phyloP scores from a whole-genome alignment of 495 filamentous ascomycete species.

The Podospora anserina region DNA sequence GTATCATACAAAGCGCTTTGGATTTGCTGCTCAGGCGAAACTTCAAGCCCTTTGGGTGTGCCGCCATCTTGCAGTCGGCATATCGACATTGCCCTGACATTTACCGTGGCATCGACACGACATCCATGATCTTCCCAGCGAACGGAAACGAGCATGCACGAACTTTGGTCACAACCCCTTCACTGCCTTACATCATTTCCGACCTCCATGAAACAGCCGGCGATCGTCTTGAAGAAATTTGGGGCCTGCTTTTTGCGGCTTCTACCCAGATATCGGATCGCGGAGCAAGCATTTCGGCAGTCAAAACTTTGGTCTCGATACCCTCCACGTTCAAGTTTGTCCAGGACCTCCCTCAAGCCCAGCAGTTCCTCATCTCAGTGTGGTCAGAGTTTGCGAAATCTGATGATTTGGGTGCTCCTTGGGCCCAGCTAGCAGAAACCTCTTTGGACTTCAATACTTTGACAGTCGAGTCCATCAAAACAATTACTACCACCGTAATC shows the following conservation, averaged over 20 bases:
- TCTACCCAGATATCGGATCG: conserved; percentile 28
- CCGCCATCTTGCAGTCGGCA: conserved; percentile 55
- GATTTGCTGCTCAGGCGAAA: conserved; percentile 51
- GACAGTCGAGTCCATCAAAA: conserved; percentile 22
- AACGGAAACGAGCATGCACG: conserved; percentile 22
- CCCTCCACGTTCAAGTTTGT: conserved; percentile 28
- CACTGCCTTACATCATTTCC: conserved; percentile 35
- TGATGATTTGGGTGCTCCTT: conserved; percentile 15
- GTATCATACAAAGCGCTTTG: conserved; percentile 34
- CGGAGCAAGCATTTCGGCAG: conserved; percentile 22
- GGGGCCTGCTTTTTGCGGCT: conserved; percentile 33
- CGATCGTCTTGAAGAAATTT: conserved; percentile 33
- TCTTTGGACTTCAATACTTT: conserved; percentile 36
- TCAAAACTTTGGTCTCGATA: conserved; percentile 41
- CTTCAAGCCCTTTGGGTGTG: conserved; percentile 80
- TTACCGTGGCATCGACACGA: conserved; percentile 21
- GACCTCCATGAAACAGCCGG: conserved; percentile 32
- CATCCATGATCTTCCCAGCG: conserved; percentile 23
- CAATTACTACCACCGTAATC: conserved; percentile 33
- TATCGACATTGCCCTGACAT: conserved; percentile 31
- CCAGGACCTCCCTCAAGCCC: conserved; percentile 32
- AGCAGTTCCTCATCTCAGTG: conserved; percentile 37
- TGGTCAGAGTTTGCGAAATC: conserved; percentile 35
- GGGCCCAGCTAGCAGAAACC: conserved; percentile 41
- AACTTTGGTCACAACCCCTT: conserved; percentile 35